Base-by-base conservation (phyloP, 345 rosid species). In the Hypericum androsaemum region DNA sequence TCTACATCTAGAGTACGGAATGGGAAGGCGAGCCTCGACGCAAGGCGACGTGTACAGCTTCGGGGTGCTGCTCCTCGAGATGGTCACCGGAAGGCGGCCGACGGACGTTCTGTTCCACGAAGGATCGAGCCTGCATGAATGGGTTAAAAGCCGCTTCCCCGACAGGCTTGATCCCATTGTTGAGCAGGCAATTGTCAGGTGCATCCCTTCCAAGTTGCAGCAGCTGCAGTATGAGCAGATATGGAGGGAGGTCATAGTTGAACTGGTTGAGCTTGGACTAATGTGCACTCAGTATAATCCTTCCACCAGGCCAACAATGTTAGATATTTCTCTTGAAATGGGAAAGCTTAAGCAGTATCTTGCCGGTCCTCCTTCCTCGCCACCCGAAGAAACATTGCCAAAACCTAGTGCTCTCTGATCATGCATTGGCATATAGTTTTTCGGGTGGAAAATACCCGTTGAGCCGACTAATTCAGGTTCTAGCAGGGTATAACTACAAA, bases 41-140 rank as follows among this genome's bases (percentile, higher is more conserved):
- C 70, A 83, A 10, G 98, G 96, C 60, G 96, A 92, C 62, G 98
- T 83, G 6, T 92, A 69, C 63, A 88, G 96, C 64, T 92, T 76
- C 43, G 98, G 98, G 17, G 80, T 92, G 36, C 80, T 92, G 6
- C 2, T 88, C 59, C 66, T 92, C 37, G 96, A 92, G 64, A 83
- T 88, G 43, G 64, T 81, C 22, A 73, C 80, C 0, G 92, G 95
- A 66, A 75, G 64, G 58, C 67, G 84, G 12, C 98, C 98, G 0
- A 84, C 88, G 0, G 82, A 84, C 54, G 80, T 71, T 45, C 63
- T 67, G 11, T 72, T 76, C 39, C 69, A 69, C 22, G 80, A 71
- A 65, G 86, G 84, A 53, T 77, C 88, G 48, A 84, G 73, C 75
- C 71, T 92, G 66, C 88, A 80, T 7, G 94, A 85, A 60, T 81